Percentiles rank a stretch among this genome's conserved stretches.
These are phyloP conservation scores for Davidsoniella virescens DNA, from an alignment of 2,329 filamentous ascomycete genomes.

Conservation along the genomic window DNA sequence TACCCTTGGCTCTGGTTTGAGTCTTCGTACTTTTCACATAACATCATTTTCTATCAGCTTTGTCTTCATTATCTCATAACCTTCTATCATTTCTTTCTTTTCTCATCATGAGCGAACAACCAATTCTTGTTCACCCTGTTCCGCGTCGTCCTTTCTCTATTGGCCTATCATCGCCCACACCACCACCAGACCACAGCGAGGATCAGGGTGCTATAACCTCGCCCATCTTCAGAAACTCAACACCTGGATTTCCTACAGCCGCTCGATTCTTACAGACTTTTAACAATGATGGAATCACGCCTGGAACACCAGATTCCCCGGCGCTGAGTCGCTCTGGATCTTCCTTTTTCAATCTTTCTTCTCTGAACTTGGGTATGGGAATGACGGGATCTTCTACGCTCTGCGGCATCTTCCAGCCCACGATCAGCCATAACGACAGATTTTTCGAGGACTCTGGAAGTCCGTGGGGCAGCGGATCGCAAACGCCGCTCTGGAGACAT, in stretches of 20 bases:
- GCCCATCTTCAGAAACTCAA: slow-evolving; percentile 16
- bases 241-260: background rate
- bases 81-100: background rate
- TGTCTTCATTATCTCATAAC: background rate
- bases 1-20: too few species aligned
- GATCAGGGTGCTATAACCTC: slow-evolving; percentile 15
- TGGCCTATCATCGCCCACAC: slow-evolving; percentile 30
- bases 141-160: slow-evolving; percentile 57
- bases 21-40: too few species aligned
- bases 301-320: slow-evolving; percentile 19
- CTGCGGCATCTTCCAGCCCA: slow-evolving; percentile 74
- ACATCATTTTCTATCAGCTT: background rate
- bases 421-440: slow-evolving; percentile 35
- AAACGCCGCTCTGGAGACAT: slow-evolving; percentile 41
- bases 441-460: slow-evolving; percentile 40
- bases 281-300: slow-evolving; percentile 20
- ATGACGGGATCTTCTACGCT: slow-evolving; percentile 60
- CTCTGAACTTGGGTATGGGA: slow-evolving; percentile 62
- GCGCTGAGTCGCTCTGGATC: slow-evolving; percentile 15
- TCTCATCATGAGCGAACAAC: slow-evolving; percentile 22
- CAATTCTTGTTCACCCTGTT: slow-evolving; percentile 45
- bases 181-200: slow-evolving; percentile 24
- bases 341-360: slow-evolving; percentile 44
- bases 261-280: slow-evolving; percentile 10
- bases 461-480: slow-evolving; percentile 64